Evolutionary conservation across 1,284 basidiomycete genomes (phyloP).

Genomic region (Cryptococcus sp.): DNA sequence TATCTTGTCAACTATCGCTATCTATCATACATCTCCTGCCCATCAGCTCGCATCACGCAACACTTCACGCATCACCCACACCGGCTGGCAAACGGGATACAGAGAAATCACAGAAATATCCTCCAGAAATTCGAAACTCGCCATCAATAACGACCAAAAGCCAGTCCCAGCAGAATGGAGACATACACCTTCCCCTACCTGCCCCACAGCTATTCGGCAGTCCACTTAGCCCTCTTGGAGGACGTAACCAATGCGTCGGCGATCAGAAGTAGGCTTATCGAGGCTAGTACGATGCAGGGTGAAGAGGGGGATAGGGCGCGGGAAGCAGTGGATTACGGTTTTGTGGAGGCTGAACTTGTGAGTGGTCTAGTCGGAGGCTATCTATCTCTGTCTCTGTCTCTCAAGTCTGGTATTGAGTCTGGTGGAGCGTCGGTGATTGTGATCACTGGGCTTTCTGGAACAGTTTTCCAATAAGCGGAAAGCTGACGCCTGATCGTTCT

Average conservation of each 20-base stretch:
- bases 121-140: not conserved
- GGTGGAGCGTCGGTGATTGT: not conserved
- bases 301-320: conserved; percentile 68
- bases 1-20: no score
- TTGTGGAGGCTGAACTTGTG: conserved; percentile 71
- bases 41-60: no score
- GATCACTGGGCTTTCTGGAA: no score
- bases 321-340: conserved; percentile 78
- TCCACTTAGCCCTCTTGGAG: conserved; percentile 69
- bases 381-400: not conserved
- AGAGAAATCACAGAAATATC: not conserved
- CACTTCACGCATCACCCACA: no score
- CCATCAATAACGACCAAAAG: not conserved
- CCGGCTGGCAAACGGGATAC: not conserved
- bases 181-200: conserved; percentile 50
- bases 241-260: conserved; percentile 65
- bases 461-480: not conserved
- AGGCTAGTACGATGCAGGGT: conserved; percentile 64
- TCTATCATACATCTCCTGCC: no score
- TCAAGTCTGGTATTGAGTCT: not conserved
- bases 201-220: conserved; percentile 39
- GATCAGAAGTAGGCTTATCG: conserved; percentile 67
- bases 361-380: conserved; percentile 29
- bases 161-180: conserved; percentile 46
- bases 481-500: not conserved